Conservation (phyloP, 2,329 filamentous ascomycete species). For the Trichophyton mentagrophytes region DNA sequence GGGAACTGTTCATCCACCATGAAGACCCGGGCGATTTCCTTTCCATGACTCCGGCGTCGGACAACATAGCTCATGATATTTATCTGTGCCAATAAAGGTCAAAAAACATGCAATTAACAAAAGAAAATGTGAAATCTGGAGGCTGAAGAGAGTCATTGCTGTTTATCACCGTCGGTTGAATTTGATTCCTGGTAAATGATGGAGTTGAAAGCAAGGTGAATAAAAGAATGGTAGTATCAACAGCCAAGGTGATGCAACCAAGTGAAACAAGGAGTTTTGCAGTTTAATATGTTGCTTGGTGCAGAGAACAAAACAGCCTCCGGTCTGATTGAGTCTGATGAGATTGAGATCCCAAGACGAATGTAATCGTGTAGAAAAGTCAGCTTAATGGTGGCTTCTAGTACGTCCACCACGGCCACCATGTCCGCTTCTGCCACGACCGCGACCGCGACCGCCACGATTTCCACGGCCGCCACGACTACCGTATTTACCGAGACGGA, state of each 20-base stretch:
- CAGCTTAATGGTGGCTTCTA: neutral
- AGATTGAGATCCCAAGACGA: neutral
- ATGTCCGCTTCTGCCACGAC: neutral
- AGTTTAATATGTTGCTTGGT: too few relatives aligned
- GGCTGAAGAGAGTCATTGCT: neutral
- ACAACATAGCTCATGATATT: neutral
- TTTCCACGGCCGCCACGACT: conserved; percentile 9
- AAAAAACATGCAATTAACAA: neutral
- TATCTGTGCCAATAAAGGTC: neutral
- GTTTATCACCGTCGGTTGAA: neutral
- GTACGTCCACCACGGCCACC: neutral
- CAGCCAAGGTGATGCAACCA: too few relatives aligned
- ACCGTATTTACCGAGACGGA: conserved; percentile 9
- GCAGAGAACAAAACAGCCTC: neutral
- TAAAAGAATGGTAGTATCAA: neutral
- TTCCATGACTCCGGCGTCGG: neutral
- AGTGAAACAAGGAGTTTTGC: too few relatives aligned
- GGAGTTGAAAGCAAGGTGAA: neutral
- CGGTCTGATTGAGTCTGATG: neutral
- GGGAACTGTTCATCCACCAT: neutral
- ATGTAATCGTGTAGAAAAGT: neutral
- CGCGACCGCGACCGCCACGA: conserved; percentile 7
- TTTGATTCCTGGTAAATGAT: too few relatives aligned
- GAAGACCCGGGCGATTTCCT: neutral
- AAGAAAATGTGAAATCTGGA: neutral